Conservation (phyloP, 2,329 filamentous ascomycete species). For the Raffaelea ambrosiae region DNA sequence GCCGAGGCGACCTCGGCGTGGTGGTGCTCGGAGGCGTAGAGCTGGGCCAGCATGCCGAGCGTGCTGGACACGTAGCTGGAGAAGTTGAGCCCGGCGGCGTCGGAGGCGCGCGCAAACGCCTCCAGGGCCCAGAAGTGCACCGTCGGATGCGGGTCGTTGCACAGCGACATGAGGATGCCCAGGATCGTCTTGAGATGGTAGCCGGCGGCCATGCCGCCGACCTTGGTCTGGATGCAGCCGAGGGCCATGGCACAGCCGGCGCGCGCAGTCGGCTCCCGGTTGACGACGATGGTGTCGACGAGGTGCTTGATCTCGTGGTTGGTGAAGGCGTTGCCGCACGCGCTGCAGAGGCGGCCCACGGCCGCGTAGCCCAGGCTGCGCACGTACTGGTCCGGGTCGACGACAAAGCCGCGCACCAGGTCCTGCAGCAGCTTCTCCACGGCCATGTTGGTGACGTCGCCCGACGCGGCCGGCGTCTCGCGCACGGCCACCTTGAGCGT, state of each 20-base stretch:
- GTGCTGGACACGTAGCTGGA: conserved; percentile 84
- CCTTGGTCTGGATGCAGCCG: conserved; percentile 87
- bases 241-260: conserved; percentile 92
- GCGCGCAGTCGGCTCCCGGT: conserved; percentile 85
- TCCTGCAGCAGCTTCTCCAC: conserved; percentile 83
- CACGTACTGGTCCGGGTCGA: conserved; percentile 78
- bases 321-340: conserved; percentile 81
- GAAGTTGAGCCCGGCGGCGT: conserved; percentile 88
- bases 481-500: conserved; percentile 77
- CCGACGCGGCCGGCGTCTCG: conserved; percentile 64
- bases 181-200: conserved; percentile 95
- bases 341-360: conserved; percentile 73
- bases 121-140: conserved; percentile 97
- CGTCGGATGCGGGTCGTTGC: conserved; percentile 87
- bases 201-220: conserved; percentile 94
- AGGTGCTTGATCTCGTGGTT: conserved; percentile 78
- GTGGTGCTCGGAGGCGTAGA: conserved; percentile 87
- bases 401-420: conserved; percentile 60
- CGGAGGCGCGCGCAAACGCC: conserved; percentile 75
- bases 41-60: conserved; percentile 85
- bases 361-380: conserved; percentile 79
- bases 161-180: conserved; percentile 95
- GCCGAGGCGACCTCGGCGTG: conserved; percentile 73
- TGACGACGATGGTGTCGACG: conserved; percentile 88
- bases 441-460: conserved; percentile 63